Evolutionary conservation across 2,329 filamentous ascomycete genomes (phyloP), one percentile per base, ranked within the genome.

Genomic region (Didymellaceae sp.): DNA sequence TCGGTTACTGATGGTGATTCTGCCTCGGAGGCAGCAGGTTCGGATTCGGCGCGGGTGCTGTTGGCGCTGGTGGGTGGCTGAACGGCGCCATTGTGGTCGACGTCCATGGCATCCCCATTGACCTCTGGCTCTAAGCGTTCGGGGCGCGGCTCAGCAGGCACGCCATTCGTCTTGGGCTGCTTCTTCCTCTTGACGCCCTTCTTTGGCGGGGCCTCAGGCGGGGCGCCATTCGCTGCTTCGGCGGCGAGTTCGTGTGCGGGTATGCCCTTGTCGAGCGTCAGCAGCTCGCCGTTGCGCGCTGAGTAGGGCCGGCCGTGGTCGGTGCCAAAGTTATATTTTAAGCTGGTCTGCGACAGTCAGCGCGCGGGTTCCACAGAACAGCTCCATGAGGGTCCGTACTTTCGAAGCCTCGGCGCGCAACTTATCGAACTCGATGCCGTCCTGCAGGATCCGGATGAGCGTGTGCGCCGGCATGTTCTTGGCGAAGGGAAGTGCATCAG

Each of bases 371-470:
- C 6, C 6, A 18, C 7, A 18, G 11, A 5, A 9, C 14, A 9
- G 8, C 17, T 17, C 13, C 1, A 5, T 17, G 6, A 5, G 14
- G 3, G 18, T 21, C 63, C 71, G 42, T 65, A 72, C 71, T 42
- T 65, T 62, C 39, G 57, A 65, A 14, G 70, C 67, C 45, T 73
- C 63, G 16, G 73, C 68, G 55, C 73, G 70, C 48, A 75, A 60
- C 51, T 76, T 71, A 60, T 80, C 78, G 52, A 79, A 73, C 58
- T 68, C 74, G 35, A 88, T 73, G 45, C 85, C 85, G 65, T 86
- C 84, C 63, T 87, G 85, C 25, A 87, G 81, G 44, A 88, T 75
- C 34, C 80, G 78, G 35, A 87, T 77, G 51, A 88, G 75, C 28
- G 83, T 81, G 65, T 84, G 81, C 26, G 80, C 78, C 62, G 78